Evolutionary conservation across 495 filamentous ascomycete species (phyloP).

Genomic region (Tuber aestivum): DNA sequence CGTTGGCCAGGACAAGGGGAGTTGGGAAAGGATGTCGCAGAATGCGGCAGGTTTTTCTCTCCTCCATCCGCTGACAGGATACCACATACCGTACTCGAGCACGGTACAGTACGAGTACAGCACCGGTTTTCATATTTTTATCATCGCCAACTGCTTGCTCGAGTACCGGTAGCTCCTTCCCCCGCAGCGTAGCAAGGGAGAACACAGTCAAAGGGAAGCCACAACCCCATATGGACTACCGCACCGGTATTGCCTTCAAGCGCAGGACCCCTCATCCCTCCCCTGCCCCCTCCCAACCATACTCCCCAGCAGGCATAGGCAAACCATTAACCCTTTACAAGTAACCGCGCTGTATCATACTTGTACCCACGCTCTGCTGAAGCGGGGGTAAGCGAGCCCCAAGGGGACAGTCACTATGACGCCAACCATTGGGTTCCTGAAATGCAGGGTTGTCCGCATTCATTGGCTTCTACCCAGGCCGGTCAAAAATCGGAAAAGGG

Average conservation of each 20-base stretch:
- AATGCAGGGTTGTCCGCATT: background rate
- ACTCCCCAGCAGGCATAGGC: background rate
- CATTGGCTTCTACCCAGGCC: background rate
- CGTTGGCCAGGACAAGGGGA: background rate
- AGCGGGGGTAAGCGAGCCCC: background rate
- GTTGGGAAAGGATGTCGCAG: background rate
- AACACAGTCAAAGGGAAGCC: background rate
- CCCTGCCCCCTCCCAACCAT: background rate
- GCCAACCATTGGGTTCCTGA: background rate
- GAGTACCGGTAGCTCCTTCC: background rate
- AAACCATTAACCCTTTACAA: background rate
- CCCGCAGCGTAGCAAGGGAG: background rate
- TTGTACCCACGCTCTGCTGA: background rate
- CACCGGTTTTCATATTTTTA: background rate
- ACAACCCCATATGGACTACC: background rate
- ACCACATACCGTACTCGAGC: background rate
- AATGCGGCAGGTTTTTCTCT: background rate
- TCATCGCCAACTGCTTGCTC: background rate
- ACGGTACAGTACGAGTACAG: background rate
- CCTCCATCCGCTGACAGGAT: background rate
- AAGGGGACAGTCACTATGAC: background rate
- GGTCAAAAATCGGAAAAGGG: background rate
- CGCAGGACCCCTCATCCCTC: background rate
- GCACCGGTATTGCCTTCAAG: background rate
- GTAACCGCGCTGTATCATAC: too few species aligned